These are phyloP conservation scores for Cutaneotrichosporon sp. DNA, from an alignment of 1,284 basidiomycete genomes.

Conservation along the genomic window DNA sequence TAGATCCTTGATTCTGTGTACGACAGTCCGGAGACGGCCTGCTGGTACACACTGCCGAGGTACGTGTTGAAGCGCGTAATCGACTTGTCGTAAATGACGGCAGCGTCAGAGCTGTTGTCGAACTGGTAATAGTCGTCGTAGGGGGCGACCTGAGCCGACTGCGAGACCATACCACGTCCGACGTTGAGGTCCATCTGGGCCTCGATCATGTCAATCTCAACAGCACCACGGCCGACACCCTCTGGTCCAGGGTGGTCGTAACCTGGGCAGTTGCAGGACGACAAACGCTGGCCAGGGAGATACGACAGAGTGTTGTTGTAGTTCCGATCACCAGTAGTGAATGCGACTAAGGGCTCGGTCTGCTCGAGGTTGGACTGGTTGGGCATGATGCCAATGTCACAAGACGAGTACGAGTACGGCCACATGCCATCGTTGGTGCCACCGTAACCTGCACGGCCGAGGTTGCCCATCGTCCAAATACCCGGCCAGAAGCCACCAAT, in stretches of 20 bases:
- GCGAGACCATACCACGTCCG: constrained; percentile 30
- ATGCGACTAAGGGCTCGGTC: constrained; percentile 47
- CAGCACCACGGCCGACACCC: constrained; percentile 60
- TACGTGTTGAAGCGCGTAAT: constrained; percentile 70
- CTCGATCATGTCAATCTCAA: constrained; percentile 69
- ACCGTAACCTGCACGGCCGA: constrained; percentile 55
- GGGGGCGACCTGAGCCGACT: constrained; percentile 42
- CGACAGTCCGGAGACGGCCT: constrained; percentile 68
- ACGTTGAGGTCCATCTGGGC: constrained; percentile 53
- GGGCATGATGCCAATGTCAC: constrained; percentile 39
- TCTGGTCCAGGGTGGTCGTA: constrained; percentile 62
- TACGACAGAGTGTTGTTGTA: constrained; percentile 44
- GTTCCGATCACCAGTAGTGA: constrained; percentile 41
- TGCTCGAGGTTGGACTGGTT: constrained; percentile 48
- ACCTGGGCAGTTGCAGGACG: constrained; percentile 57
- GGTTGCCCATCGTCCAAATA: constrained; percentile 56
- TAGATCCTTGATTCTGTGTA: constrained; percentile 59
- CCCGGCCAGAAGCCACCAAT: constrained; percentile 58
- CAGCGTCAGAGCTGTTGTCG: constrained; percentile 55
- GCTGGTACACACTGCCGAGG: constrained; percentile 73
- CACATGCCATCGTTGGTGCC: constrained; percentile 77
- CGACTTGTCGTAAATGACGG: constrained; percentile 39
- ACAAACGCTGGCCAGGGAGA: constrained; percentile 59
- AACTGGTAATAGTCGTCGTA: constrained; percentile 68
- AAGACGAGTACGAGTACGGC: constrained; percentile 53